Evolutionary conservation across 768 basidiomycete species (phyloP), one percentile per base, ranked within the genome.

Genomic region (Panus rudis): DNA sequence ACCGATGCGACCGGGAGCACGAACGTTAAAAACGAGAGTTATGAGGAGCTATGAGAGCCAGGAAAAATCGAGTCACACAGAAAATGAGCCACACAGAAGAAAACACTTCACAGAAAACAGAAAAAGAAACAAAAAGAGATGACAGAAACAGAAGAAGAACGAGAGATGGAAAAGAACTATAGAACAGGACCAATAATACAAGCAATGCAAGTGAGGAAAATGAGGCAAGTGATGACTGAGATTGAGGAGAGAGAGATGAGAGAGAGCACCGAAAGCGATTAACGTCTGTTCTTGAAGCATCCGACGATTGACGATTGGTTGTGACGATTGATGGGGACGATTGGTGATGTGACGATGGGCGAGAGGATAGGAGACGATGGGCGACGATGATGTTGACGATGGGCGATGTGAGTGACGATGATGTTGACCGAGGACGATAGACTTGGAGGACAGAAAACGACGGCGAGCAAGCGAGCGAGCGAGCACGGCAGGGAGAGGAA

Each of bases 361-460:
- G 13, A 20, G 35, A n/a, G 10, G 35, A 37, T n/a, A 37, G 35
- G 13, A 37, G 8, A 11, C 35, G 35, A 17, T 13, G 14, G n/a
- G n/a, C n/a, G n/a, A n/a, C n/a, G 19, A 37, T 41, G 39, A 25
- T 25, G 20, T 20, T 42, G 46, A 26, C 28, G 26, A 37, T 35
- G 19, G 31, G 13, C n/a, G 39, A 20, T 20, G 21, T 32, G 33
- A 47, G n/a, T 17, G 46, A 40, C 14, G 24, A 37, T 23, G 43
- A 22, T 8, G 17, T 11, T 19, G 8, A 23, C 34, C 31, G 34
- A 42, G 35, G 46, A 16, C 32, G 30, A 42, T 47, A 37, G 30
- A 40, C 11, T 43, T 28, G 25, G 43, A 45, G 38, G 28, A 37
- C 27, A 35, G 27, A 34, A 23, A 17, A 47, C 42, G 33, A 19